Evolutionary conservation across 2,329 filamentous ascomycete species (phyloP).

Genomic region (Delphinella strobiligena): DNA sequence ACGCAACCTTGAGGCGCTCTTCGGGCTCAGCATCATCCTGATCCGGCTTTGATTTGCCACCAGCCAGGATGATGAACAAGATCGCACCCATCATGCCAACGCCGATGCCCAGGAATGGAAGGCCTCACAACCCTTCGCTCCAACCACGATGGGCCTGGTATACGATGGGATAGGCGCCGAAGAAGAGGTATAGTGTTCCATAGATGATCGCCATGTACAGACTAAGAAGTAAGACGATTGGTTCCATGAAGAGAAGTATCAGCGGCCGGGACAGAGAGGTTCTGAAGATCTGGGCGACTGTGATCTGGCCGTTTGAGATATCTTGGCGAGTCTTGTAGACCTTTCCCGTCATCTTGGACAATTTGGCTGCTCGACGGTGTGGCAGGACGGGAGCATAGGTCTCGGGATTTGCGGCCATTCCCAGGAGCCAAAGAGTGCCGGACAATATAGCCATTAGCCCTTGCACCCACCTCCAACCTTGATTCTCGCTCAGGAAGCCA

Average conservation of each 20-base stretch:
- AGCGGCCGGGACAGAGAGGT: constrained; percentile 51
- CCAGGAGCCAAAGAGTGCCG: constrained; percentile 46
- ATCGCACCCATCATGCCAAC: constrained; percentile 54
- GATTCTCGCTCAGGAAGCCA: constrained; percentile 50
- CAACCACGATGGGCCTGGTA: constrained; percentile 50
- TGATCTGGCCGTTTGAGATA: constrained; percentile 14
- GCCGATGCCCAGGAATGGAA: constrained; percentile 56
- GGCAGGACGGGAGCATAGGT: constrained; percentile 48
- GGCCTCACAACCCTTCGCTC: constrained; percentile 46
- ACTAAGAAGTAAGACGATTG: constrained; percentile 52
- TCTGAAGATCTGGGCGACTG: constrained; percentile 33
- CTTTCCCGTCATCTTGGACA: constrained; percentile 42
- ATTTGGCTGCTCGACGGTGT: constrained; percentile 37
- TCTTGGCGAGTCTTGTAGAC: constrained; percentile 39
- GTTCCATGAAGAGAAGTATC: constrained; percentile 57
- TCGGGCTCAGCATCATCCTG: constrained; percentile 34
- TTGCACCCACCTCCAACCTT: constrained; percentile 58
- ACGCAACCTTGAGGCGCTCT: constrained; percentile 31
- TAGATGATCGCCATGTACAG: constrained; percentile 54
- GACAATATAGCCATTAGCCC: constrained; percentile 52
- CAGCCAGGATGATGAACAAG: constrained; percentile 46
- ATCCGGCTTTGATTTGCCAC: constrained; percentile 44
- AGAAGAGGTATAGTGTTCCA: constrained; percentile 38
- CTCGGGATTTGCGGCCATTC: constrained; percentile 42
- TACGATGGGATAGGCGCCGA: constrained; percentile 45